Evolutionary conservation across 1,284 basidiomycete genomes (phyloP).

Genomic region (Ustilago nuda): DNA sequence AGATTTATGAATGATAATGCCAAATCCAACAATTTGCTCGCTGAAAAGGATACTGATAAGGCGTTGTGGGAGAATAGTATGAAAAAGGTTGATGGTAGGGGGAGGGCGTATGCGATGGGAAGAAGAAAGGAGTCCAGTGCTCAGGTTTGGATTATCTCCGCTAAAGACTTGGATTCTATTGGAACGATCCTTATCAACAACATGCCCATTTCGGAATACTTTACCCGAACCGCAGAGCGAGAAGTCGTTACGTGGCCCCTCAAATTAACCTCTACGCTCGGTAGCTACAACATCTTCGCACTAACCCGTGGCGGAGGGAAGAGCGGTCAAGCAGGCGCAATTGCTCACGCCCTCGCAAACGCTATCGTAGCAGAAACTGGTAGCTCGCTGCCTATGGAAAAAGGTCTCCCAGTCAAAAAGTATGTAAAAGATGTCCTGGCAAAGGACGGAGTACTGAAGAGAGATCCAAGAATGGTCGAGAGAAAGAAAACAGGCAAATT

Average conservation of each 20-base stretch:
- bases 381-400: conserved; percentile 50
- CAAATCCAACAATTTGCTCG: conserved; percentile 28
- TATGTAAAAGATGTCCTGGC: conserved; percentile 74
- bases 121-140: conserved; percentile 63
- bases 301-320: conserved; percentile 88
- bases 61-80: conserved; percentile 18
- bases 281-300: conserved; percentile 91
- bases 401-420: conserved; percentile 49
- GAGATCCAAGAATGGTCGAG: conserved; percentile 97
- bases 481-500: conserved; percentile 92
- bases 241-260: conserved; percentile 85
- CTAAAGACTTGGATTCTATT: conserved; percentile 68
- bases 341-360: conserved; percentile 85
- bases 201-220: conserved; percentile 81
- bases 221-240: conserved; percentile 80
- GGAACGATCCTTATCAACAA: conserved; percentile 85
- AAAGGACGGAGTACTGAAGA: conserved; percentile 86
- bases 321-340: conserved; percentile 89
- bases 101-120: conserved; percentile 58
- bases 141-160: conserved; percentile 91
- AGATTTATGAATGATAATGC: conserved; percentile 53
- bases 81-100: conserved; percentile 42
- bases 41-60: conserved; percentile 26
- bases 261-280: conserved; percentile 84
- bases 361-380: conserved; percentile 73